Percentiles rank a stretch among this genome's conserved stretches.
These are phyloP conservation scores for Entomortierella beljakovae DNA, from an alignment of 192 early-diverging fungal species.

Conservation along the genomic window DNA sequence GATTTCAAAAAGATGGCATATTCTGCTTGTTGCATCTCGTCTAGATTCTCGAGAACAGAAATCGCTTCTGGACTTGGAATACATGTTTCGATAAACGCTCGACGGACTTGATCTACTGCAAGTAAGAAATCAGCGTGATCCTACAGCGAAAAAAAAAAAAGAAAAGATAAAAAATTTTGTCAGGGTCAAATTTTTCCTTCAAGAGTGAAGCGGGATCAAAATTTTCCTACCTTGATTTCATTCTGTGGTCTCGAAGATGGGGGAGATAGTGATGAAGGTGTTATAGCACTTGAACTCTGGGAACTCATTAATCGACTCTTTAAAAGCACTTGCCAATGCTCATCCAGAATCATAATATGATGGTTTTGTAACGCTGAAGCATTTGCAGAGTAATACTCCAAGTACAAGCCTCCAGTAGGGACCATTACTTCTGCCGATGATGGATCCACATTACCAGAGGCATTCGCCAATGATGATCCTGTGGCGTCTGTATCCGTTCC, in stretches of 20 bases:
- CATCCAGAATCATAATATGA: constrained; percentile 26
- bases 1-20: constrained; percentile 21
- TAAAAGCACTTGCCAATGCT: constrained; percentile 26
- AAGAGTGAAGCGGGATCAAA: not conserved
- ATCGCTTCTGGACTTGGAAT: constrained; percentile 44
- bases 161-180: not conserved
- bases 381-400: constrained; percentile 40
- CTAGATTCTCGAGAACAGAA: constrained; percentile 20
- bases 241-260: not conserved
- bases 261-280: not conserved
- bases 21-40: constrained; percentile 46
- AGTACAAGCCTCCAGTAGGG: constrained; percentile 25
- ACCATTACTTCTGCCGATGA: constrained; percentile 2
- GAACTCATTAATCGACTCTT: not conserved
- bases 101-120: constrained; percentile 29
- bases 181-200: too few species aligned
- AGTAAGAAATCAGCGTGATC: constrained; percentile 19
- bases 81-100: constrained; percentile 25
- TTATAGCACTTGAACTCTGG: not conserved
- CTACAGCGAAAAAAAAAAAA: constrained; percentile 1
- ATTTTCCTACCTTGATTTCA: constrained; percentile 11
- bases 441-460: too few species aligned
- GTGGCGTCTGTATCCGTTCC: not conserved
- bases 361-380: constrained; percentile 28
- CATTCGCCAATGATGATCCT: too few species aligned